These are phyloP conservation scores for Trichoderma simmonsii DNA, from an alignment of 2,329 filamentous ascomycete species.

Conservation along the genomic window DNA sequence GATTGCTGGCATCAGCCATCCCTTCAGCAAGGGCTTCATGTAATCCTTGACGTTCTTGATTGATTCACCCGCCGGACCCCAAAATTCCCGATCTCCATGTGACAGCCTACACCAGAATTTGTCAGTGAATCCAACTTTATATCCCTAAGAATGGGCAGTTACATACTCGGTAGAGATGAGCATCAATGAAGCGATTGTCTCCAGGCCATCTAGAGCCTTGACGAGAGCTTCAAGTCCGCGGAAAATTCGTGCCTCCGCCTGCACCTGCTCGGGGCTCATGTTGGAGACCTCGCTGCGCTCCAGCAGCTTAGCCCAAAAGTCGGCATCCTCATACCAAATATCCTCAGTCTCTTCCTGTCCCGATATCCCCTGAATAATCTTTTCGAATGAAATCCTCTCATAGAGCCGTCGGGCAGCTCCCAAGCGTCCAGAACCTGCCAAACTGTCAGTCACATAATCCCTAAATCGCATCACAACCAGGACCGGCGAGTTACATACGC, in stretches of 20 bases:
- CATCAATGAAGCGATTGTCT: conserved; percentile 60
- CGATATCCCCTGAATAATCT: conserved; percentile 44
- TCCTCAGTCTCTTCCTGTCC: conserved; percentile 38
- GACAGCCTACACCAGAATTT: neutral
- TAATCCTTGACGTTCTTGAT: conserved; percentile 53
- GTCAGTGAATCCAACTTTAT: neutral
- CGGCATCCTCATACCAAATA: conserved; percentile 37
- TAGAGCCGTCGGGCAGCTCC: conserved; percentile 54
- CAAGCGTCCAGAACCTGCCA: conserved; percentile 47
- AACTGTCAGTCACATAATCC: neutral
- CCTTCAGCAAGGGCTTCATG: conserved; percentile 60
- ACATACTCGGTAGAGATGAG: conserved; percentile 52
- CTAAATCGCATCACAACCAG: neutral
- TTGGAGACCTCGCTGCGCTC: conserved; percentile 35
- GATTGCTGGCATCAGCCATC: conserved; percentile 58
- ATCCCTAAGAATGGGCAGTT: neutral
- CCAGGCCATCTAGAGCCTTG: conserved; percentile 62
- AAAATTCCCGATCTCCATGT: conserved; percentile 44
- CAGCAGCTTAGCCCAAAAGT: conserved; percentile 40
- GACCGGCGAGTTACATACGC: conserved; percentile 53
- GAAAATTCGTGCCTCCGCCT: conserved; percentile 58
- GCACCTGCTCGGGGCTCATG: conserved; percentile 42
- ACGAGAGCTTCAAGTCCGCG: conserved; percentile 68
- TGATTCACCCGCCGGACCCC: conserved; percentile 51
- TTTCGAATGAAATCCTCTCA: conserved; percentile 48